Base-by-base conservation (phyloP, 371 early-diverging fungal species). In the Saksenaea oblongispora region DNA sequence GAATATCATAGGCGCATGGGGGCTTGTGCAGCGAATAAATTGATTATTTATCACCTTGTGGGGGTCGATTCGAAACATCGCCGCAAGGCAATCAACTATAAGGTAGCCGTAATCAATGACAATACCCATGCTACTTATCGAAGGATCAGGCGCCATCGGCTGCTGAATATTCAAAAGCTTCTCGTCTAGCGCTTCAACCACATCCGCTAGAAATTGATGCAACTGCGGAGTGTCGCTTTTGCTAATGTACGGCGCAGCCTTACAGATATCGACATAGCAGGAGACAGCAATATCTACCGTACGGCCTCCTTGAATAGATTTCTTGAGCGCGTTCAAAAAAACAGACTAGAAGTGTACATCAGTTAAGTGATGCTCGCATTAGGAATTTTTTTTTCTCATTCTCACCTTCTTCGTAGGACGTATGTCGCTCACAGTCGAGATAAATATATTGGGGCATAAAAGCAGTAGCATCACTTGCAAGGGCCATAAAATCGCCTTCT, bases 191-290 rank as follows among this genome's bases (percentile, higher is more conserved):
- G 24, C 22, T 47, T n/a, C 22, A 4, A 22, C 51, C 18, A 47
- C 51, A 18, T 47, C 51, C 7, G 17, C 22, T 22, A 47, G 17
- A 22, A 47, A 47, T 22, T 8, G 1, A 7, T 47, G 51, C 24
- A 47, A 22, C 8, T n/a, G 51, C 9, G 51, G 51, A 11, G 10
- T 47, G 22, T 22, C 51, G 5, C 17, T 1, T 11, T 47, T n/a
- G 9, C 17, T 5, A 47, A 63, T 56, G n/a, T 85, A 91, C 0
- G 90, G 85, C n/a, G 85, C 78, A 0, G 90, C 91, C 59, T 85
- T 81, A 65, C 88, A 89, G 5, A 92, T 65, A 61, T 94, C 94
- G 2, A 91, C 89, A 54, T 84, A 89, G 63, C 90, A 89, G n/a
- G 87, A 75, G 9, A 83, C 80, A 5, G 90, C 85, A 17, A 90